Percentiles rank a stretch among this genome's conserved stretches.
Conservation (phyloP, 176 grass and related monocot species). For the Oryza rufipogon region DNA sequence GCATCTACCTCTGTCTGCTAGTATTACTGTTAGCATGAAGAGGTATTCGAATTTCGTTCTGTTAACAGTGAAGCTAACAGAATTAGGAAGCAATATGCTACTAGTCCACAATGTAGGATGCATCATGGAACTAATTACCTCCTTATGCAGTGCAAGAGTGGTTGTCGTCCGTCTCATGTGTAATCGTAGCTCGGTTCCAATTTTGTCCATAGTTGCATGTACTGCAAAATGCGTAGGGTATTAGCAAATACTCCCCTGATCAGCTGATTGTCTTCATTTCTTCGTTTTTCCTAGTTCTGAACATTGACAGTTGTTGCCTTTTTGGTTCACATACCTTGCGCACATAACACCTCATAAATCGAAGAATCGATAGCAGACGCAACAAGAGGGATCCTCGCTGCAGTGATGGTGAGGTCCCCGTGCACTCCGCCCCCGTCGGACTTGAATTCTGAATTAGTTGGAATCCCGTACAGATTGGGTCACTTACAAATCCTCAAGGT, state of each 20-base stretch:
- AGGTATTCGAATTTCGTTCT: constrained; percentile 41
- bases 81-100: constrained; percentile 25
- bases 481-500: neutral
- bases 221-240: neutral
- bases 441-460: neutral
- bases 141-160: constrained; percentile 27
- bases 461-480: neutral
- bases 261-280: constrained; percentile 15
- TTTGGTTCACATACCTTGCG: neutral
- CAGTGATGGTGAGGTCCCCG: neutral
- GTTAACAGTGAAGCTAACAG: constrained; percentile 71
- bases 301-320: neutral
- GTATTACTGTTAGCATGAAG: constrained; percentile 64
- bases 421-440: neutral
- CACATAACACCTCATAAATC: neutral
- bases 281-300: constrained; percentile 12
- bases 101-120: constrained; percentile 17
- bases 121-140: constrained; percentile 17
- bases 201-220: constrained; percentile 32
- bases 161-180: neutral
- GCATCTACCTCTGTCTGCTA: constrained; percentile 50
- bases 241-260: neutral
- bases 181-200: constrained; percentile 29
- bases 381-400: neutral
- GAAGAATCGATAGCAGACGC: neutral